phyloP scores from a whole-genome alignment of 192 early-diverging fungal genomes.

The Backusella luteola region DNA sequence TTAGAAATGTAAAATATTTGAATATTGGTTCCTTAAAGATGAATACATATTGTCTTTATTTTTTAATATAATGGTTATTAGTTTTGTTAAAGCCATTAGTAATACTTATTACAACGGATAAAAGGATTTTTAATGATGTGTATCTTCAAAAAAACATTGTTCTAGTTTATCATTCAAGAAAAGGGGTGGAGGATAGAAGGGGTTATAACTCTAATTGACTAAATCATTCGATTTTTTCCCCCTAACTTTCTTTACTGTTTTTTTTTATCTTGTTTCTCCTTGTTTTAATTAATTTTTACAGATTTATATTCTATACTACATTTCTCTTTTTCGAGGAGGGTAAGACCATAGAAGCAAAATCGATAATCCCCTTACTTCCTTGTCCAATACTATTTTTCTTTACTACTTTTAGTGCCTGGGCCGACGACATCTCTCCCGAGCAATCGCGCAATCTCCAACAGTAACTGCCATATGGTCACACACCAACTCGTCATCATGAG shows the following conservation, averaged over 20 bases:
- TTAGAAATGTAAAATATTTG: neutral
- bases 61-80: neutral
- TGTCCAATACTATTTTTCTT: neutral
- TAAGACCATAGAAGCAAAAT: neutral
- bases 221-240: neutral
- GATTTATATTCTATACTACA: neutral
- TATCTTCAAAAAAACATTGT: neutral
- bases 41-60: neutral
- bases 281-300: constrained; percentile 7
- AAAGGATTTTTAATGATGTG: neutral
- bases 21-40: neutral
- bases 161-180: neutral
- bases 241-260: neutral
- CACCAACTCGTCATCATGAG: neutral
- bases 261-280: neutral
- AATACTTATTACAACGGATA: neutral
- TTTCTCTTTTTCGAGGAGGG: neutral
- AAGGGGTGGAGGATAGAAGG: neutral
- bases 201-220: neutral
- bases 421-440: neutral
- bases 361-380: neutral
- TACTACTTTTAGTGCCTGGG: neutral
- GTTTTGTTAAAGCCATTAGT: neutral
- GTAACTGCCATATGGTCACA: neutral
- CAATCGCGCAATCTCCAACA: neutral